Evolutionary conservation across 2,329 filamentous ascomycete species (phyloP), one percentile per base, ranked within the genome.

Genomic region (Fusarium austroafricanum): DNA sequence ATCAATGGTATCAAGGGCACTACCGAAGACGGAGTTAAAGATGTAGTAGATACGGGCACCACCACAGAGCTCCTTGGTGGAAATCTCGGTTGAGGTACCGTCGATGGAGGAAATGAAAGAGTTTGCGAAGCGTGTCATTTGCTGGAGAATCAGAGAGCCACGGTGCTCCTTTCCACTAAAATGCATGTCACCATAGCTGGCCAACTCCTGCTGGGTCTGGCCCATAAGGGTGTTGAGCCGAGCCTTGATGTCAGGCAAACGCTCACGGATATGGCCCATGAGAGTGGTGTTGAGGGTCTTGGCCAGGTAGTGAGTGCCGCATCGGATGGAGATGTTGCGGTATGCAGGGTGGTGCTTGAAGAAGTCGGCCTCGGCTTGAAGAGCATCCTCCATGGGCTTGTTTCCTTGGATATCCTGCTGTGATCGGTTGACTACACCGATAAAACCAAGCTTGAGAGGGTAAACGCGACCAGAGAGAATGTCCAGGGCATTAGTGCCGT

Each of bases 31-130:
- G 7, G 94, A 97, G 82, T 98, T 98, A 86, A 97, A 98, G 72
- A 98, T 97, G 81, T 98, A 97, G 83, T 98, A 98, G 75, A 98
- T 97, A 61, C 95, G 89, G 45, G 94, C 94, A 76, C 94, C 94
- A 76, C 94, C 94, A 74, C 94, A 97, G 12, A 98, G 88, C 81
- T 98, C 96, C 81, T 99, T 98, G 37, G 96, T 99, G 18, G 96
- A 98, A 65, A 99, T 99, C 77, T 99, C 95, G 15, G 94, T 97
- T 7, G 95, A 98, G 10, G 96, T 99, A 84, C 96, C 96, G 77
- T 99, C 96, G 67, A 99, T 99, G 14, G 96, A 98, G 8, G 96
- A 95, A 76, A 97, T 98, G 81, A 99, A 99, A 1, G 94, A 97
- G 5, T 93, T 96, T 11, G 96, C 96, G 75, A 99, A 99, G 39